A percentile compares a stretch with the other conserved stretches of the same genome.
phyloP scores from a whole-genome alignment of 345 rosid species.

The Populus euphratica region DNA sequence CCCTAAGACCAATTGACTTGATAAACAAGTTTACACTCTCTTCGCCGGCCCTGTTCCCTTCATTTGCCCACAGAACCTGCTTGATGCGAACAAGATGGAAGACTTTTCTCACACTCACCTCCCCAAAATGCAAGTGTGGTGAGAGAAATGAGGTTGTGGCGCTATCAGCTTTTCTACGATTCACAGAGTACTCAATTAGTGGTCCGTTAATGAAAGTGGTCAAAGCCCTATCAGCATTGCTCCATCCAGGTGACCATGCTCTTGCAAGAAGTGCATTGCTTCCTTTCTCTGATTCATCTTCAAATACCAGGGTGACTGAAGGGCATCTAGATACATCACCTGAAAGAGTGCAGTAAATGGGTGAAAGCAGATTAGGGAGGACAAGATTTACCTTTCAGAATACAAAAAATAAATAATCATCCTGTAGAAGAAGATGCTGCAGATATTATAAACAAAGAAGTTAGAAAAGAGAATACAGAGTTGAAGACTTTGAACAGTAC shows the following conservation, averaged over 20 bases:
- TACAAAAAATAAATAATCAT: background rate
- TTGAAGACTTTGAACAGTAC: background rate
- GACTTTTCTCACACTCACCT: slow-evolving; percentile 92
- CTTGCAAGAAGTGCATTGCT: slow-evolving; percentile 96
- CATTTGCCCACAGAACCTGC: slow-evolving; percentile 92
- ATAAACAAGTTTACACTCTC: slow-evolving; percentile 92
- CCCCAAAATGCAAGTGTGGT: slow-evolving; percentile 97
- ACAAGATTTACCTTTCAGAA: background rate
- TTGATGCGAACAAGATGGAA: slow-evolving; percentile 89
- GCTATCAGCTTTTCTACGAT: slow-evolving; percentile 92
- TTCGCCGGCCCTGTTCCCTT: slow-evolving; percentile 88
- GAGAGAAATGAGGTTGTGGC: slow-evolving; percentile 95
- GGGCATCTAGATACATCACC: slow-evolving; percentile 75
- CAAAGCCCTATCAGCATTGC: slow-evolving; percentile 83
- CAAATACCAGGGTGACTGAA: slow-evolving; percentile 64
- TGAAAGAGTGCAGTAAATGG: slow-evolving; percentile 29
- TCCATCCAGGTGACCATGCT: slow-evolving; percentile 99
- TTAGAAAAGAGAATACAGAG: background rate
- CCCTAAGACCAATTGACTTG: slow-evolving; percentile 92
- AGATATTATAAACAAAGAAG: background rate
- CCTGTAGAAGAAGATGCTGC: background rate
- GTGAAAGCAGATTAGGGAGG: background rate
- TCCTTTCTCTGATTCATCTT: slow-evolving; percentile 90
- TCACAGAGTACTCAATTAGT: slow-evolving; percentile 75
- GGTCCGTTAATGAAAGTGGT: slow-evolving; percentile 86